Percentiles rank a stretch among this genome's conserved stretches.
These are phyloP conservation scores for Chlamydomonas applanata DNA, from an alignment of 139 green algal species.

Conservation along the genomic window DNA sequence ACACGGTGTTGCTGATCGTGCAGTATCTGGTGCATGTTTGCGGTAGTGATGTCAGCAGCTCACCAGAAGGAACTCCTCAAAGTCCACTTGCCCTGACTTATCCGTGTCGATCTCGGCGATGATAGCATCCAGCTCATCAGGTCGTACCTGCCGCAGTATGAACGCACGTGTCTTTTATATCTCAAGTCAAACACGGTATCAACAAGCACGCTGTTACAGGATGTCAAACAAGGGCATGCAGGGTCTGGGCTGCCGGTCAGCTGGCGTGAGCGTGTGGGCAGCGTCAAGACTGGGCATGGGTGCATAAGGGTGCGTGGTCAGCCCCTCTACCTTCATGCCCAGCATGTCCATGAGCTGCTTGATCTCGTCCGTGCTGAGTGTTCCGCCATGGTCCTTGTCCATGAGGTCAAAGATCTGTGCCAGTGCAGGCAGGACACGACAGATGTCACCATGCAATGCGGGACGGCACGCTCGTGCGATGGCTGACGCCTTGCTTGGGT, in stretches of 20 bases:
- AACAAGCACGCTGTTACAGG: too few relatives aligned
- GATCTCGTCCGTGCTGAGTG: conserved; percentile 30
- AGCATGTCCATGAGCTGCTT: conserved; percentile 45
- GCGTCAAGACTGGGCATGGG: too few relatives aligned
- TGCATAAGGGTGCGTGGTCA: too few relatives aligned
- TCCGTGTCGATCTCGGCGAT: conserved; percentile 35
- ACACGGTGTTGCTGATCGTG: too few relatives aligned
- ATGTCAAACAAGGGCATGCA: too few relatives aligned
- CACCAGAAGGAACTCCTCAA: conserved; percentile 39
- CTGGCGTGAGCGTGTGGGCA: too few relatives aligned
- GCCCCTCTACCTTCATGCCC: conserved; percentile 44
- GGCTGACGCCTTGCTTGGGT: background rate
- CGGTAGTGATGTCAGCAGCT: background rate
- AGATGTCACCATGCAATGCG: background rate
- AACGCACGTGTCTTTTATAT: too few relatives aligned
- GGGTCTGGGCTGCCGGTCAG: too few relatives aligned
- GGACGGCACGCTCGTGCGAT: background rate
- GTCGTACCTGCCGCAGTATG: background rate
- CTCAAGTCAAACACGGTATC: too few relatives aligned
- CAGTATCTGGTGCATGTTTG: too few relatives aligned
- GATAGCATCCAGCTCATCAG: conserved; percentile 37
- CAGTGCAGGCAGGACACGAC: background rate
- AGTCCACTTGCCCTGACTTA: conserved; percentile 33
- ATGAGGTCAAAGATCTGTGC: conserved; percentile 49
- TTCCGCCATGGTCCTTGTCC: conserved; percentile 49